Percentiles rank a stretch among this genome's conserved stretches.
Evolutionary conservation across 2,329 filamentous ascomycete species (phyloP).

Genomic region (Dryadomyces quercivorus): DNA sequence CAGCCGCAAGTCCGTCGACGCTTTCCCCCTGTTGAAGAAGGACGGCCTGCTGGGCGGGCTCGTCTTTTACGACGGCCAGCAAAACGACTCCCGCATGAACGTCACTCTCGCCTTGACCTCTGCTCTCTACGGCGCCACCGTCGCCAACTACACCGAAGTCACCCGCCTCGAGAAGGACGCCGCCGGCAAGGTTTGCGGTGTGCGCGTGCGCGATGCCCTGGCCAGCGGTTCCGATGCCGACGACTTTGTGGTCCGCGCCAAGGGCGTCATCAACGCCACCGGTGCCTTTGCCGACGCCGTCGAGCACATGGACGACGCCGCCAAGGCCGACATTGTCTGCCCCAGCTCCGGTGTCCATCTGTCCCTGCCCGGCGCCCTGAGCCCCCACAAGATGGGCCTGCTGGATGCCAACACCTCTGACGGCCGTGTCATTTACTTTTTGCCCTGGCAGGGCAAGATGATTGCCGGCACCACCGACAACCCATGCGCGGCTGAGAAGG

Average conservation of each 20-base stretch:
- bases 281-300: slow-evolving; percentile 72
- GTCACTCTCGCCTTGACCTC: slow-evolving; percentile 71
- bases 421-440: slow-evolving; percentile 77
- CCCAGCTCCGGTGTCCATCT: slow-evolving; percentile 72
- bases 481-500: slow-evolving; percentile 51
- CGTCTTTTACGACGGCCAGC: slow-evolving; percentile 77
- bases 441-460: slow-evolving; percentile 78
- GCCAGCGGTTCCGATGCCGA: slow-evolving; percentile 35
- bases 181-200: slow-evolving; percentile 57
- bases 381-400: slow-evolving; percentile 67
- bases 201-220: slow-evolving; percentile 51
- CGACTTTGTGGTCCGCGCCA: slow-evolving; percentile 61
- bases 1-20: slow-evolving; percentile 63
- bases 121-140: slow-evolving; percentile 64
- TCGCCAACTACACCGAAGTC: slow-evolving; percentile 73
- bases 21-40: slow-evolving; percentile 66
- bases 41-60: slow-evolving; percentile 63
- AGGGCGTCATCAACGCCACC: slow-evolving; percentile 73
- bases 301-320: slow-evolving; percentile 66
- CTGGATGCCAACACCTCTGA: slow-evolving; percentile 69
- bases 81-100: slow-evolving; percentile 84
- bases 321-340: slow-evolving; percentile 61
- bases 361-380: slow-evolving; percentile 69
- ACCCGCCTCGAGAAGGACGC: slow-evolving; percentile 61
- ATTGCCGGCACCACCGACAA: slow-evolving; percentile 75